phyloP scores from a whole-genome alignment of 2,329 filamentous ascomycete species.

The Xylaria sp. region DNA sequence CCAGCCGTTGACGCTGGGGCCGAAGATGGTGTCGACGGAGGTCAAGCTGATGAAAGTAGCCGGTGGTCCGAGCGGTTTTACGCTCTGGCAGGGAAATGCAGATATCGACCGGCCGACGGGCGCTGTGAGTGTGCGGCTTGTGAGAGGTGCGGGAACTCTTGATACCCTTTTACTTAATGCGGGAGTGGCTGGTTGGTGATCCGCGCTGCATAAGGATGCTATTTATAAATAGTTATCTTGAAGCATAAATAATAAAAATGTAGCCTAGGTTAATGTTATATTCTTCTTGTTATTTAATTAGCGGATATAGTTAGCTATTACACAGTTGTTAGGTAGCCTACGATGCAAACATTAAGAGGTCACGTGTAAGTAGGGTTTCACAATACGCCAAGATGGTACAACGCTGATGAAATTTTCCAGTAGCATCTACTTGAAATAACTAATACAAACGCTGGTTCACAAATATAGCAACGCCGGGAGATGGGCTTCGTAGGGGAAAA shows the following conservation, averaged over 20 bases:
- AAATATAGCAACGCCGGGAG: neutral
- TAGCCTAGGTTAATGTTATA: neutral
- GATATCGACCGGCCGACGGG: slow-evolving; percentile 39
- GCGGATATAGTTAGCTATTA: neutral
- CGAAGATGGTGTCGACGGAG: slow-evolving; percentile 33
- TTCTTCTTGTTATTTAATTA: neutral
- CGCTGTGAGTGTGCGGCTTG: slow-evolving; percentile 42
- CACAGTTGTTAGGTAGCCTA: neutral
- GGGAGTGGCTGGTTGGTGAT: slow-evolving; percentile 45
- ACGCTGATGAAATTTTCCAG: neutral
- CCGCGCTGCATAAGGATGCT: neutral
- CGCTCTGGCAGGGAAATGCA: slow-evolving; percentile 36
- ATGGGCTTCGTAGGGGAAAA: slow-evolving; percentile 5
- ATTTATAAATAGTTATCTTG: neutral
- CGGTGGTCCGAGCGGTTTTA: slow-evolving; percentile 26
- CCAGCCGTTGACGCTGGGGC: slow-evolving; percentile 44
- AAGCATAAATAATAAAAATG: neutral
- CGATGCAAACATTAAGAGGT: neutral
- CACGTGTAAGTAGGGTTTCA: neutral
- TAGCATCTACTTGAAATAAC: neutral
- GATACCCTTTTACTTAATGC: slow-evolving; percentile 43
- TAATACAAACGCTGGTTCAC: neutral
- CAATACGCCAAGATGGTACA: neutral
- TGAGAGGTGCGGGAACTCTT: slow-evolving; percentile 33
- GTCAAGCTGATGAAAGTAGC: slow-evolving; percentile 28